A percentile compares a stretch with the other conserved stretches of the same genome.
These are phyloP conservation scores for Pseudogymnoascus sp. DNA, from an alignment of 2,329 filamentous ascomycete genomes.

Conservation along the genomic window DNA sequence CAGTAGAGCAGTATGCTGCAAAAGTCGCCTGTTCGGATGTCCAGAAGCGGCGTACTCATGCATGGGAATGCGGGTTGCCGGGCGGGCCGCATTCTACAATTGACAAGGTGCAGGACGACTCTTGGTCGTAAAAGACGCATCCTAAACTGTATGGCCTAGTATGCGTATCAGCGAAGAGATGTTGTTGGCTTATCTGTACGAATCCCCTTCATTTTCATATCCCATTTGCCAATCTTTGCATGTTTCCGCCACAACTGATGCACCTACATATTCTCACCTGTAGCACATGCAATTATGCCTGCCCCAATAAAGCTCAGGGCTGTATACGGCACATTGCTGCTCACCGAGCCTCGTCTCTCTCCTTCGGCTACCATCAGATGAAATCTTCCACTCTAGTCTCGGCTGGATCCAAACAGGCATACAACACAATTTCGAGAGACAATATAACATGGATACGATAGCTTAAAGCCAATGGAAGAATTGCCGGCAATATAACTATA, in stretches of 20 bases:
- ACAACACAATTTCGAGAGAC: background rate
- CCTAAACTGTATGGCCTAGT: background rate
- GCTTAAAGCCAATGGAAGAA: background rate
- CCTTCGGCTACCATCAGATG: background rate
- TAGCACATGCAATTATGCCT: background rate
- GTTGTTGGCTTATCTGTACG: background rate
- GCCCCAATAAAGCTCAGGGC: background rate
- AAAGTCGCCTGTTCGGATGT: background rate
- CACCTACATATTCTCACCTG: background rate
- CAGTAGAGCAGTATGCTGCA: background rate
- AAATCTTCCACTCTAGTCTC: background rate
- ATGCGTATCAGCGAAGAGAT: too few relatives aligned
- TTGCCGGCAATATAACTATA: background rate
- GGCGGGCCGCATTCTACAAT: background rate
- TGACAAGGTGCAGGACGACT: background rate
- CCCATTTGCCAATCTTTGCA: background rate
- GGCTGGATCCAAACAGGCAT: background rate
- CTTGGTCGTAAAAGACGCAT: background rate
- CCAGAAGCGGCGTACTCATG: background rate
- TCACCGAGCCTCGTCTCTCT: background rate
- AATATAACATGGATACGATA: background rate
- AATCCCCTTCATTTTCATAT: background rate
- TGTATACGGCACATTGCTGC: background rate
- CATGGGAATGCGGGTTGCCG: background rate
- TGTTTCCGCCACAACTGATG: background rate